Percentiles rank a stretch among this genome's conserved stretches.
These are phyloP conservation scores for Ustilago cynodontis DNA, from an alignment of 1,284 basidiomycete genomes.

Conservation along the genomic window DNA sequence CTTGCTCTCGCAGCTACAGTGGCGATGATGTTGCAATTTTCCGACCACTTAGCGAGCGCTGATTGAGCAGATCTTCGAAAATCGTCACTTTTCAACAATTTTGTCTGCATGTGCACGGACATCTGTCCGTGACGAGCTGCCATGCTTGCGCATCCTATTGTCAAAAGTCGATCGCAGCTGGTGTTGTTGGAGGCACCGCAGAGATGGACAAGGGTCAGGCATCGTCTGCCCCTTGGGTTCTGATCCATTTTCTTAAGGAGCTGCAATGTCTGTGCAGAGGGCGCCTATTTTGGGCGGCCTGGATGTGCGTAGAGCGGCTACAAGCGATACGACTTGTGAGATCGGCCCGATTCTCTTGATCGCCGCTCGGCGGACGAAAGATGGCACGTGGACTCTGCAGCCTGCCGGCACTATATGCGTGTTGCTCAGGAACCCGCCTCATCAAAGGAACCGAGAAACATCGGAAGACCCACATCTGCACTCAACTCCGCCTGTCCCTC, in stretches of 20 bases:
- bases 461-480: too few species aligned
- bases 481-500: too few species aligned
- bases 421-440: background rate
- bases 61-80: slow-evolving; percentile 4
- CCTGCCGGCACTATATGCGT: background rate
- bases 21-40: slow-evolving; percentile 1
- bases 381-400: background rate
- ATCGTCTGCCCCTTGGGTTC: too few species aligned
- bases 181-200: too few species aligned
- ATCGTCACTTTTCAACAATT: background rate
- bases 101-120: background rate
- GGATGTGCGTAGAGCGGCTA: too few species aligned
- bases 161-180: background rate
- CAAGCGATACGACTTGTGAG: background rate
- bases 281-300: too few species aligned
- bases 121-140: background rate
- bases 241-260: too few species aligned
- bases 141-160: background rate
- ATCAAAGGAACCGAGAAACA: background rate
- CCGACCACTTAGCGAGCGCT: background rate
- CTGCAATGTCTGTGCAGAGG: too few species aligned
- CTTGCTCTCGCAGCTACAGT: background rate
- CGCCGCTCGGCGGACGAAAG: background rate
- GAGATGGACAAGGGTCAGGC: too few species aligned
- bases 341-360: background rate